Evolutionary conservation across 2,329 filamentous ascomycete genomes (phyloP), one percentile per base, ranked within the genome.

Genomic region (Monilinia aucupariae): DNA sequence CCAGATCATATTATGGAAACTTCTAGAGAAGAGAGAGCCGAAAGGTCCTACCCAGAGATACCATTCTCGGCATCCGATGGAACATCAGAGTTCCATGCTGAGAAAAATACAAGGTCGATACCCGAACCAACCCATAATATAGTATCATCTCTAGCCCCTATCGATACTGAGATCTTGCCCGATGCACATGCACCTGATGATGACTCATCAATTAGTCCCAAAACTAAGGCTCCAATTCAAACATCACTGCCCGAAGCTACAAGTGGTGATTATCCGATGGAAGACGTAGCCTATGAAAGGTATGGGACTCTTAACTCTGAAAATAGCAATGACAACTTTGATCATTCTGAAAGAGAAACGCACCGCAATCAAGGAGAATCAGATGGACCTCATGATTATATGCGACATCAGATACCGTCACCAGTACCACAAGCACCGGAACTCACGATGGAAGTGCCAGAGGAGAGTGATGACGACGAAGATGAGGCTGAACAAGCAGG

Each of bases 391-490:
- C 22, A 20, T 45, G 49, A 55, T 22, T n/a, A 17, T 45, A 8
- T 47, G n/a, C 37, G 20, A 43, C 50, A 12, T n/a, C 27, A 49
- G 22, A 52, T 39, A 37, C n/a, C 30, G 27, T 47, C 49, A n/a
- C 49, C 51, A 34, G 54, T 58, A 20, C 41, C 63, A 22, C 45
- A 59, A 41, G 30, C 48, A 30, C 37, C 64, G 22, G 58, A 59
- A 39, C 56, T 59, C 37, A 60, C 55, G 22, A 63, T 64, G 51
- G 64, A 67, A 1, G 45, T 64, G 20, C 41, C 48, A 6, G 63
- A 59, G 15, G 67, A 68, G 22, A 67, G 64, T 51, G 68, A 70
- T n/a, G 66, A 61, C 39, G 67, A 70, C 17, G 30, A 65, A 53
- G 66, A 62, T n/a, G 67, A 67, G 45, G 45, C 53, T 1, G 60